phyloP scores from a whole-genome alignment of 768 basidiomycete species.

The Leccinum pellstonianum region DNA sequence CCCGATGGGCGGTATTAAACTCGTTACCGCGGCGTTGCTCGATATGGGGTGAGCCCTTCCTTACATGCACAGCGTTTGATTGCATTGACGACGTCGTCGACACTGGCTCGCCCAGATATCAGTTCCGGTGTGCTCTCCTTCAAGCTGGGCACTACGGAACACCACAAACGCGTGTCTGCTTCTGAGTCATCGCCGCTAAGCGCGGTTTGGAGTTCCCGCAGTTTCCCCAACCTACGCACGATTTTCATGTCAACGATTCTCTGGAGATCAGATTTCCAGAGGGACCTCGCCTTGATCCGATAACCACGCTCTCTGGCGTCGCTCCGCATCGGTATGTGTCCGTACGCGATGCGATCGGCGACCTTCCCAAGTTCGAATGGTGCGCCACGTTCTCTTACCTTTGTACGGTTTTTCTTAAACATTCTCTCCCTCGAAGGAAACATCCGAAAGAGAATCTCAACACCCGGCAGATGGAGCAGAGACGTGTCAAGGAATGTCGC shows the following conservation, averaged over 20 bases:
- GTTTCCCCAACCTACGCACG: slow-evolving; percentile 45
- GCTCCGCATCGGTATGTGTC: slow-evolving; percentile 59
- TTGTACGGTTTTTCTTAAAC: neutral
- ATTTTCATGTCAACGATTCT: slow-evolving; percentile 37
- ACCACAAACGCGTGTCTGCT: slow-evolving; percentile 45
- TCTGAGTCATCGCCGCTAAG: slow-evolving; percentile 48
- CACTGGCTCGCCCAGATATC: slow-evolving; percentile 36
- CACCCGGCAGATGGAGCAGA: slow-evolving; percentile 16
- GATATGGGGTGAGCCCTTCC: slow-evolving; percentile 57
- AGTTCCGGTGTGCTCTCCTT: slow-evolving; percentile 41
- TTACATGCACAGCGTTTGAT: neutral
- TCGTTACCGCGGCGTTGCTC: slow-evolving; percentile 57
- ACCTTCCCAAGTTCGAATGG: slow-evolving; percentile 76
- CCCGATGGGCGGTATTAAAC: slow-evolving; percentile 71
- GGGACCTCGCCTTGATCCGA: slow-evolving; percentile 39
- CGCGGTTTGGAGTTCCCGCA: slow-evolving; percentile 36
- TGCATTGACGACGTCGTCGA: neutral
- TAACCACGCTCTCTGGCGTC: slow-evolving; percentile 47
- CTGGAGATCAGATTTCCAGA: slow-evolving; percentile 54
- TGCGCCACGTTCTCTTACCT: slow-evolving; percentile 27
- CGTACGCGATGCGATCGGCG: slow-evolving; percentile 71
- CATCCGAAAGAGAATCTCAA: slow-evolving; percentile 17
- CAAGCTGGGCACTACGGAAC: slow-evolving; percentile 50
- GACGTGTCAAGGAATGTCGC: slow-evolving; percentile 37
- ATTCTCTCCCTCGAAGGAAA: slow-evolving; percentile 16